phyloP scores from a whole-genome alignment of 768 basidiomycete species.

The Peribolospora baueri region DNA sequence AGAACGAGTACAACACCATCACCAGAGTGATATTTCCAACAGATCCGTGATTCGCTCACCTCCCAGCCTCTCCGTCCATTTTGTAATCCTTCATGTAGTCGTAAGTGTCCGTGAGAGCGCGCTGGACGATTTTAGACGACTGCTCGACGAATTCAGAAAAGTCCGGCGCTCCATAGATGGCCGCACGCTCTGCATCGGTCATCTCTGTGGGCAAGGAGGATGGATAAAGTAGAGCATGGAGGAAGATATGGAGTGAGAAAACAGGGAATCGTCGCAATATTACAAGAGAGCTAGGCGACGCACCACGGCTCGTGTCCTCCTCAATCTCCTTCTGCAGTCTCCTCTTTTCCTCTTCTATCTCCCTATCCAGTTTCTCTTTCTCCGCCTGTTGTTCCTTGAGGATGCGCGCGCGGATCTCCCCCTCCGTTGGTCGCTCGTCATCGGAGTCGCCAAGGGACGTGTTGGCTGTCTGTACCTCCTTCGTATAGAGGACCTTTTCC shows the following conservation, averaged over 20 bases:
- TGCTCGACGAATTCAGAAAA: constrained; percentile 84
- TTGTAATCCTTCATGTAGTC: constrained; percentile 95
- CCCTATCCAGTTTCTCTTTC: constrained; percentile 38
- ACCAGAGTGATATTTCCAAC: not conserved
- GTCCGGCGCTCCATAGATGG: constrained; percentile 64
- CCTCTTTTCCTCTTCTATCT: constrained; percentile 56
- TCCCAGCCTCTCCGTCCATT: constrained; percentile 32
- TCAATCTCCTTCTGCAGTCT: constrained; percentile 68
- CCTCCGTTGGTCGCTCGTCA: constrained; percentile 30
- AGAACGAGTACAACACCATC: not conserved
- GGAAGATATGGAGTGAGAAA: not conserved
- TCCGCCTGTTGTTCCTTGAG: constrained; percentile 45
- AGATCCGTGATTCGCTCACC: not conserved
- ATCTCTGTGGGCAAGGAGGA: constrained; percentile 32
- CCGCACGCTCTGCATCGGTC: constrained; percentile 57
- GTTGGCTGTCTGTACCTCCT: constrained; percentile 54
- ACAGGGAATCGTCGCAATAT: not conserved
- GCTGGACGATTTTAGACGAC: constrained; percentile 80
- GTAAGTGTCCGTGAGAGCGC: constrained; percentile 82
- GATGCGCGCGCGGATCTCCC: constrained; percentile 49
- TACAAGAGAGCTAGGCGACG: not conserved
- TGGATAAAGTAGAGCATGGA: too few species aligned
- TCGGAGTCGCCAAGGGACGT: constrained; percentile 29
- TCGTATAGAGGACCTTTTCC: constrained; percentile 63
- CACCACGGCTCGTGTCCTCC: constrained; percentile 53